Percentiles rank a stretch among this genome's conserved stretches.
Evolutionary conservation across 2,329 filamentous ascomycete genomes (phyloP).

Genomic region (Trichoderma guizhouense): DNA sequence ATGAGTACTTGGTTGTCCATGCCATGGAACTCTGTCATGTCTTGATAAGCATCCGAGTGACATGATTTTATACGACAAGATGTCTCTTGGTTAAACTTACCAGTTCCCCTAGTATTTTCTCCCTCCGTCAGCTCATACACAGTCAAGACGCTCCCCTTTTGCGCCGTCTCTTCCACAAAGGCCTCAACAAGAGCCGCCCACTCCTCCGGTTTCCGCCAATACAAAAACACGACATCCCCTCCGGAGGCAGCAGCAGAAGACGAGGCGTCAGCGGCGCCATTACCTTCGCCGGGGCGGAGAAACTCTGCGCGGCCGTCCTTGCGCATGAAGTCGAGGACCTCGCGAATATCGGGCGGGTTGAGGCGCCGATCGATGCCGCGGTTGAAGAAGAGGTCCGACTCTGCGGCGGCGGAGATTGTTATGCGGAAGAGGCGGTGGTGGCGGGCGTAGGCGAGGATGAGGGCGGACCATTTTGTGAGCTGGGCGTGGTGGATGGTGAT

Average conservation of each 20-base stretch:
- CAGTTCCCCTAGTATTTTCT: slow-evolving; percentile 69
- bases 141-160: slow-evolving; percentile 85
- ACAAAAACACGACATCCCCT: slow-evolving; percentile 64
- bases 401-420: slow-evolving; percentile 56
- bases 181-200: slow-evolving; percentile 77
- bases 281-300: slow-evolving; percentile 42
- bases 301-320: slow-evolving; percentile 65
- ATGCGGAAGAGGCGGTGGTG: slow-evolving; percentile 75
- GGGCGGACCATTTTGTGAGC: slow-evolving; percentile 78
- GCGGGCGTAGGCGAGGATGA: slow-evolving; percentile 80
- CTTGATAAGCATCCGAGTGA: neutral
- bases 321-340: slow-evolving; percentile 58
- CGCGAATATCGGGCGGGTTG: slow-evolving; percentile 48
- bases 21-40: slow-evolving; percentile 72
- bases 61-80: no score
- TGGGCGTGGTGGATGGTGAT: slow-evolving; percentile 70
- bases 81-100: slow-evolving; percentile 40
- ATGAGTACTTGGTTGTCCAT: slow-evolving; percentile 80
- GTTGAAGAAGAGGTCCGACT: slow-evolving; percentile 57
- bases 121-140: slow-evolving; percentile 88
- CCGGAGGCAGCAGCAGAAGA: neutral
- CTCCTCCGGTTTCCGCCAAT: slow-evolving; percentile 84
- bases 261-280: slow-evolving; percentile 29
- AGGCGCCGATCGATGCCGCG: slow-evolving; percentile 50
- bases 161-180: slow-evolving; percentile 84